Evolutionary conservation across 495 filamentous ascomycete genomes (phyloP).

Genomic region (Chlorociboria aeruginascens): DNA sequence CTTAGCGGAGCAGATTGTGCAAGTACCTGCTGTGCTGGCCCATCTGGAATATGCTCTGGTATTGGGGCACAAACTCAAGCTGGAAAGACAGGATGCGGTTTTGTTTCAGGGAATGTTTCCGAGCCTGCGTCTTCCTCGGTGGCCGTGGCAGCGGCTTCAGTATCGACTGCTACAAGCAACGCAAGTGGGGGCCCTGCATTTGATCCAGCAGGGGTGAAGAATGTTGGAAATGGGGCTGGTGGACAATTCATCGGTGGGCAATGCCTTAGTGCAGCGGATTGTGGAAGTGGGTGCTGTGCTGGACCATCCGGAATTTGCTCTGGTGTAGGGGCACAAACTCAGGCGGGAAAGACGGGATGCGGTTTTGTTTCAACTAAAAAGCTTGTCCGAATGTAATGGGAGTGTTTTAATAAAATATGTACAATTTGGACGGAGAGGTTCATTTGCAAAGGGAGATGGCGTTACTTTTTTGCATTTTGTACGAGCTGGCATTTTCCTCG

Average conservation of each 20-base stretch:
- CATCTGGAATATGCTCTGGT: slow-evolving; percentile 23
- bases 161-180: neutral
- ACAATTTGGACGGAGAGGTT: too few species aligned
- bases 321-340: slow-evolving; percentile 26
- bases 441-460: too few species aligned
- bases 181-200: slow-evolving; percentile 3
- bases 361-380: slow-evolving; percentile 15
- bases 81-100: slow-evolving; percentile 36
- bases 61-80: slow-evolving; percentile 26
- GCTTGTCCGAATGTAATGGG: neutral
- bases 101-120: slow-evolving; percentile 10
- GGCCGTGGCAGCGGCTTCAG: neutral
- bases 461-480: too few species aligned
- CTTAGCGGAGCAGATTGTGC: slow-evolving; percentile 22
- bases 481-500: too few species aligned
- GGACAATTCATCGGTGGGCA: slow-evolving; percentile 27
- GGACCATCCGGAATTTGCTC: slow-evolving; percentile 19
- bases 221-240: slow-evolving; percentile 25
- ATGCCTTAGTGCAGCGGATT: slow-evolving; percentile 24
- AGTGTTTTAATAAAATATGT: too few species aligned
- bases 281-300: slow-evolving; percentile 25
- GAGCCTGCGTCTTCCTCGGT: neutral
- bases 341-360: slow-evolving; percentile 35
- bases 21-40: slow-evolving; percentile 23
- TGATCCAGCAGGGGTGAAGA: slow-evolving; percentile 25